phyloP scores from a whole-genome alignment of 345 rosid species.

The Cardamine resedifolia region DNA sequence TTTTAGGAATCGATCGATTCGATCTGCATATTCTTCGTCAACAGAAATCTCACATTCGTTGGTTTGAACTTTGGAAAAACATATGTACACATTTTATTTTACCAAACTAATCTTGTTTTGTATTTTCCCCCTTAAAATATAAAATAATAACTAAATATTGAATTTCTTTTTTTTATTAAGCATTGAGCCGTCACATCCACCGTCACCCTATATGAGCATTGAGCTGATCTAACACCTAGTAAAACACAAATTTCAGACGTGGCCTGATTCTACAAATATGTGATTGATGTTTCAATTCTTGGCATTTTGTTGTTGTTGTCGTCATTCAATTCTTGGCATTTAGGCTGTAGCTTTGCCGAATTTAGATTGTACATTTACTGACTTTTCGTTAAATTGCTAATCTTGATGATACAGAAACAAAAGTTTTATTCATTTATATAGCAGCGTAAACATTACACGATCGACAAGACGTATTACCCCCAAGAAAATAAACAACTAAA shows the following conservation, averaged over 20 bases:
- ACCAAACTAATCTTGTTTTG: not conserved
- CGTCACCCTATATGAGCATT: not conserved
- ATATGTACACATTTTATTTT: not conserved
- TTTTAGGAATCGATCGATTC: not conserved
- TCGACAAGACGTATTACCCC: not conserved
- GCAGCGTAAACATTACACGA: constrained; percentile 16
- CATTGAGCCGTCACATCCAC: not conserved
- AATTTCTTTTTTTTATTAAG: not conserved
- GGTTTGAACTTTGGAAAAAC: not conserved
- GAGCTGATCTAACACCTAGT: not conserved
- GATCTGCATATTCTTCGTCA: not conserved
- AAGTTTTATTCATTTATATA: constrained; percentile 12
- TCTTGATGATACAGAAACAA: not conserved
- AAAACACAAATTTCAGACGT: not conserved
- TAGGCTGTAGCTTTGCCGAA: not conserved
- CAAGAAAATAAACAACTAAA: constrained; percentile 1
- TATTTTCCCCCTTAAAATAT: not conserved
- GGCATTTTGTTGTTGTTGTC: no score
- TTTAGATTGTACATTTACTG: not conserved
- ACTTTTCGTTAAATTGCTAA: not conserved
- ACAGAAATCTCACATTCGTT: not conserved
- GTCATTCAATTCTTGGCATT: constrained; percentile 7
- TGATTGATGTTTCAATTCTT: not conserved
- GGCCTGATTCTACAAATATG: no score
- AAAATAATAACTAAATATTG: not conserved